Evolutionary conservation across 768 basidiomycete genomes (phyloP), one percentile per base, ranked within the genome.

Genomic region (Tylopilus sp.): DNA sequence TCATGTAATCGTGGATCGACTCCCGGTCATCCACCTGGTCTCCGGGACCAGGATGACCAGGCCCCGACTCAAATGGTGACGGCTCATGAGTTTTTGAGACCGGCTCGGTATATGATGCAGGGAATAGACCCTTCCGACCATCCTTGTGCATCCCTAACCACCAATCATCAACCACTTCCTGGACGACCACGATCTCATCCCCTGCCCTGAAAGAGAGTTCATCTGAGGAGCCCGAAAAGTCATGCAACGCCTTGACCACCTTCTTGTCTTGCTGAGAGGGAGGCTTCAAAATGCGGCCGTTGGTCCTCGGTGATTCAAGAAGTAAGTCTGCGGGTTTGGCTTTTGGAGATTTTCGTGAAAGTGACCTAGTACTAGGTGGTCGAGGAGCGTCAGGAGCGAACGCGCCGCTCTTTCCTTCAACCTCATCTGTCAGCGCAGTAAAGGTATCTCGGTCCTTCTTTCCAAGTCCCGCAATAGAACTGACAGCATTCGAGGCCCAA

Each of bases 141-240:
- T 79, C 72, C 40, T 54, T 59, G 30, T 83, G 66, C 64, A 88
- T 84, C 8, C 92, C 93, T 74, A 92, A 81, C 88, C 91, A 95
- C 93, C 93, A 95, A 54, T 84, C 92, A 56, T 90, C 88, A 30
- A 92, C 74, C 1, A 93, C 89, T 66, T 95, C 91, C 30, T 83
- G 84, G 26, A 90, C 60, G 26, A 94, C 84, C 14, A 77, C 68
- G 52, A 97, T 87, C 59, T 90, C 82, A 36, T 87, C 85, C 1
- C 92, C 93, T 6, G 77, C 73, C 52, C 73, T 78, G 72, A 96
- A 86, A 38, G 78, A 78, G 33, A 97, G 74, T 67, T 96, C 93
- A 59, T 94, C 92, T 2, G 81, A 72, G 3, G 84, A 84, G 3
- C 84, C 89, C 0, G 73, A 69, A 67, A 92, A 95, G 67, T 89